Evolutionary conservation across 768 basidiomycete species (phyloP).

Genomic region (Boletus reticuloceps): DNA sequence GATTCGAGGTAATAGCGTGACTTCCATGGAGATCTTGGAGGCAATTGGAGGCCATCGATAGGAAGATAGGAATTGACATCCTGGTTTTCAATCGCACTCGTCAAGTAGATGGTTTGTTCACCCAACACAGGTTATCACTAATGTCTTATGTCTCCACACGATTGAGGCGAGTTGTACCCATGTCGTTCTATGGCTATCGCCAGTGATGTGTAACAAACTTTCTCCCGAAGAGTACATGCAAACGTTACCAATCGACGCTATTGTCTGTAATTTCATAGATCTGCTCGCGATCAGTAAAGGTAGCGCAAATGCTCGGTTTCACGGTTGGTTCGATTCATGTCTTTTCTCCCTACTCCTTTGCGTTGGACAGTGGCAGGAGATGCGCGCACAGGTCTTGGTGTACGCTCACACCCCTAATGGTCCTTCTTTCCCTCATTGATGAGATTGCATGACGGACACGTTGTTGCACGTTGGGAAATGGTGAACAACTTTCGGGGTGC

Average conservation of each 20-base stretch:
- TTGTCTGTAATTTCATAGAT: not conserved
- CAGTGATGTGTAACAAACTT: not conserved
- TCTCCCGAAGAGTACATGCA: not conserved
- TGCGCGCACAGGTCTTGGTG: no score
- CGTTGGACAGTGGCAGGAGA: not conserved
- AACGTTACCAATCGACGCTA: not conserved
- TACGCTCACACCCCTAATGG: not conserved
- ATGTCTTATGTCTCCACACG: not conserved
- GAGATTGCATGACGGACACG: not conserved
- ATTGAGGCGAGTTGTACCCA: constrained; percentile 8
- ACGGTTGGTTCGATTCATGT: no score
- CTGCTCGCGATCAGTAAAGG: not conserved
- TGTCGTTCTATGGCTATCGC: not conserved
- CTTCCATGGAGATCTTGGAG: constrained; percentile 90
- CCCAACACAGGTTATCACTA: not conserved
- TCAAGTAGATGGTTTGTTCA: constrained; percentile 8
- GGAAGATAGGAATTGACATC: not conserved
- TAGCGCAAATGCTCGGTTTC: not conserved
- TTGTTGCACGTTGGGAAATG: not conserved
- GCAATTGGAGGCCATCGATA: constrained; percentile 39
- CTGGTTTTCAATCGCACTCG: not conserved
- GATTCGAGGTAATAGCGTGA: constrained; percentile 94
- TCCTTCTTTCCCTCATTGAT: not conserved
- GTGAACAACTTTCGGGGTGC: no score
- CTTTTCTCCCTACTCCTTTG: not conserved